Percentiles rank a stretch among this genome's conserved stretches.
phyloP scores from a whole-genome alignment of 768 basidiomycete genomes.

The Gloeopeniophorella convolvens region DNA sequence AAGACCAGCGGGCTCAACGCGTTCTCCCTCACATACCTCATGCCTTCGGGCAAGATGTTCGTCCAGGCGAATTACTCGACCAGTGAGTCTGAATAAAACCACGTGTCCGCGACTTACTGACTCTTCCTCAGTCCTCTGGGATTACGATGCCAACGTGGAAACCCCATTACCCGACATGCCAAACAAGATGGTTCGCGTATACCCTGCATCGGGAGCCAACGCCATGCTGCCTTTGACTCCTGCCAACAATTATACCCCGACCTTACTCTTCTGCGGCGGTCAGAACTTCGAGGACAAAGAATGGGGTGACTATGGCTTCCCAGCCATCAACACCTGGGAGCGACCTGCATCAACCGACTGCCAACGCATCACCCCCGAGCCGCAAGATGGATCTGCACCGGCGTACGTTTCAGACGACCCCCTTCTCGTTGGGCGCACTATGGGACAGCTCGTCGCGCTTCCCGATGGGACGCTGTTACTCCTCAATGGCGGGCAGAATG shows the following conservation, averaged over 20 bases:
- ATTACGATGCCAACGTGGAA: slow-evolving; percentile 50
- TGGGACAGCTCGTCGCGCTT: slow-evolving; percentile 88
- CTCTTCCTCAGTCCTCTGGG: slow-evolving; percentile 37
- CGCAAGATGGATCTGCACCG: slow-evolving; percentile 53
- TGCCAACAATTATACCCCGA: slow-evolving; percentile 79
- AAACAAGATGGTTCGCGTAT: slow-evolving; percentile 65
- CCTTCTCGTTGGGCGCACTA: slow-evolving; percentile 69
- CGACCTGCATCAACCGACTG: slow-evolving; percentile 66
- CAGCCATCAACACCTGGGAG: slow-evolving; percentile 66
- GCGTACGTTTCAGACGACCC: slow-evolving; percentile 66
- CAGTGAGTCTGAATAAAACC: slow-evolving; percentile 40
- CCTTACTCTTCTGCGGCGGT: slow-evolving; percentile 89
- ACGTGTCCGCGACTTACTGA: slow-evolving; percentile 13
- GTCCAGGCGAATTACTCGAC: slow-evolving; percentile 32
- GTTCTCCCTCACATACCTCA: slow-evolving; percentile 67
- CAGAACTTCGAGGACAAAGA: slow-evolving; percentile 61
- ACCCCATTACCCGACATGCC: slow-evolving; percentile 68
- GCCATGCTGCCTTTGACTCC: slow-evolving; percentile 90
- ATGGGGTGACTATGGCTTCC: slow-evolving; percentile 73
- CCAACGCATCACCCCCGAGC: slow-evolving; percentile 83
- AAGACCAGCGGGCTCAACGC: slow-evolving; percentile 71
- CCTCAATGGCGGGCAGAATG: slow-evolving; percentile 76
- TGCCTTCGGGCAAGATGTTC: slow-evolving; percentile 72
- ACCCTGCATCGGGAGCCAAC: slow-evolving; percentile 82
- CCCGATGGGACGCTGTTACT: slow-evolving; percentile 70